Evolutionary conservation across 2,329 filamentous ascomycete species (phyloP).

Genomic region (Aspergillus pseudoviridinutans): DNA sequence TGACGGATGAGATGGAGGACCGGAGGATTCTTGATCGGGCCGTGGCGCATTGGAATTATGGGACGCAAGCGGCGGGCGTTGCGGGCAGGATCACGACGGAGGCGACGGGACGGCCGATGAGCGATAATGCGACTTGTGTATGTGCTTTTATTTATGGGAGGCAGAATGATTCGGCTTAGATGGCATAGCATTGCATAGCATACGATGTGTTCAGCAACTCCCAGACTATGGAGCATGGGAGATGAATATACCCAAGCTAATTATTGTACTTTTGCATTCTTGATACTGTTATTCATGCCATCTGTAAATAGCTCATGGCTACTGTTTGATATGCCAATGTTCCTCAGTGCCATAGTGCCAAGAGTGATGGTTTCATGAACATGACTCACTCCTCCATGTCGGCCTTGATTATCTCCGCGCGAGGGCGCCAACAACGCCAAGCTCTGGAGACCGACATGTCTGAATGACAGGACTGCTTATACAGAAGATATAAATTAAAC

Average conservation of each 20-base stretch:
- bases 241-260: background rate
- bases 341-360: too few species aligned
- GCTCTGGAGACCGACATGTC: too few species aligned
- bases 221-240: too few species aligned
- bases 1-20: constrained; percentile 5
- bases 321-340: too few species aligned
- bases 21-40: background rate
- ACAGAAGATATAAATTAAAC: too few species aligned
- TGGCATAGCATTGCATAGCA: background rate
- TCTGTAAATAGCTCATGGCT: too few species aligned
- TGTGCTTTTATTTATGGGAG: constrained; percentile 3
- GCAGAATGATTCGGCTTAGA: background rate
- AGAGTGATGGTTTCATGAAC: too few species aligned
- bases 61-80: background rate
- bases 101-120: background rate
- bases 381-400: too few species aligned
- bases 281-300: too few species aligned
- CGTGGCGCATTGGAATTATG: background rate
- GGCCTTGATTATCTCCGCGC: too few species aligned
- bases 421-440: too few species aligned
- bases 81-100: constrained; percentile 1
- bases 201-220: background rate
- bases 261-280: background rate
- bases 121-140: constrained; percentile 11
- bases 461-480: too few species aligned